Base-by-base conservation (phyloP, 2,329 filamentous ascomycete genomes). In the Fusarium sp. region DNA sequence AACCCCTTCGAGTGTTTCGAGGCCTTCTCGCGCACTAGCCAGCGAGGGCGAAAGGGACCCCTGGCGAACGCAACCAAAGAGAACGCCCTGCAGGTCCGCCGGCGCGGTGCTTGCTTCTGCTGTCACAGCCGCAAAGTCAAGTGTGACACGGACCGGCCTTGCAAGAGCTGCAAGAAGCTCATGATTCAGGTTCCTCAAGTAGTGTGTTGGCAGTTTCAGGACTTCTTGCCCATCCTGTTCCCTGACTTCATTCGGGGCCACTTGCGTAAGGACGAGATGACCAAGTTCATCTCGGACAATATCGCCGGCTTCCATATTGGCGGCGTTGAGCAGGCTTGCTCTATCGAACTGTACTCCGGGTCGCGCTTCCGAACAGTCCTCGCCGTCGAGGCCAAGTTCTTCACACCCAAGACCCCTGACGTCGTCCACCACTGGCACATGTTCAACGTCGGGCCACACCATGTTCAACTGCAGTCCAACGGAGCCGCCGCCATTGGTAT, bases 81-180 rank as follows among this genome's bases (percentile, higher is more conserved):
- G 75, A 85, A 82, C 47, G 87, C 87, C 1, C 80, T 88, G 3
- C 82, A 87, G 59, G 86, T 89, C 11, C 83, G 87, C 15, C 82
- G 86, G 34, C 76, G 82, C 6, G 87, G 87, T 7, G 87, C 87
- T 10, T 89, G 87, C 74, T 89, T 89, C 78, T 88, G 86, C 78
- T 89, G 87, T 72, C 86, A 87, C 72, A 85, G 84, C 61, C 85
- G 87, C 68, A 89, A 89, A 75, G 87, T 89, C 57, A 86, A 85
- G 75, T 89, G 87, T 67, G 86, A 88, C 74, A 83, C 84, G 67
- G 82, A 86, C 71, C 80, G 87, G 47, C 86, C 87, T 0, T 89
- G 87, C 78, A 84, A 83, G 75, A 88, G 85, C 78, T 89, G 87
- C 80, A 83, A 81, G 70, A 87, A 87, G 76, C 81, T 89, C 56